Evolutionary conservation across 2,329 filamentous ascomycete species (phyloP), one percentile per base, ranked within the genome.

Genomic region (Aschersonia sp.): DNA sequence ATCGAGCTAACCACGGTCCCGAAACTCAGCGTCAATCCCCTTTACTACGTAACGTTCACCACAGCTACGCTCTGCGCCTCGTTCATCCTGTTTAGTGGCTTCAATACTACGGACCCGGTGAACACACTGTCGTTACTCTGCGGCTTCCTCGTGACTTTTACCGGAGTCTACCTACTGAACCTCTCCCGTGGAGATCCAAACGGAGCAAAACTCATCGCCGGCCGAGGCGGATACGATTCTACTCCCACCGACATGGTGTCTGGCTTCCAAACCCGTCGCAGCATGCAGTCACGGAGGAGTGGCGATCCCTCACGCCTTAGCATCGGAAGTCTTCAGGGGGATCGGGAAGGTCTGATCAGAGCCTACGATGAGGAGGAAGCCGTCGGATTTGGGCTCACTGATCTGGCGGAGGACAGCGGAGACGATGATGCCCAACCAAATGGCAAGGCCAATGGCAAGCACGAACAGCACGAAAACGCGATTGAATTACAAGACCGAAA

Each of bases 1-100:
- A 22, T 22, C 22, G 22, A 22, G 22, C 22, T 22, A 22, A 22
- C 22, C 22, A 22, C 3, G 22, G 22, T 22, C 22, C 22, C 22
- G 22, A 22, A 22, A 22, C 22, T 22, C 22, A 94, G 88, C 61
- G 89, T 96, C 48, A 96, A 96, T 61, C 89, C 89, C 6, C 76
- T 96, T 30, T 97, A 97, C 72, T 97, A 97, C 65, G 90, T 97
- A 47, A 95, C 88, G 2, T 97, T 97, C 63, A 96, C 90, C 3
- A 97, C 90, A 1, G 88, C 85, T 51, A 97, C 90, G 6, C 80
- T 97, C 42, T 84, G 86, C 63, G 90, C 90, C 49, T 96, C 90
- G 2, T 97, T 96, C 64, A 94, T 96, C 59, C 82, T 97, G 46
- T 97, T 95, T 70, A 81, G 81, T 57, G 90, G 90, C 50, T 97